Percentiles rank a stretch among this genome's conserved stretches.
Conservation (phyloP, 2,329 filamentous ascomycete species). For the Colletotrichum musae region DNA sequence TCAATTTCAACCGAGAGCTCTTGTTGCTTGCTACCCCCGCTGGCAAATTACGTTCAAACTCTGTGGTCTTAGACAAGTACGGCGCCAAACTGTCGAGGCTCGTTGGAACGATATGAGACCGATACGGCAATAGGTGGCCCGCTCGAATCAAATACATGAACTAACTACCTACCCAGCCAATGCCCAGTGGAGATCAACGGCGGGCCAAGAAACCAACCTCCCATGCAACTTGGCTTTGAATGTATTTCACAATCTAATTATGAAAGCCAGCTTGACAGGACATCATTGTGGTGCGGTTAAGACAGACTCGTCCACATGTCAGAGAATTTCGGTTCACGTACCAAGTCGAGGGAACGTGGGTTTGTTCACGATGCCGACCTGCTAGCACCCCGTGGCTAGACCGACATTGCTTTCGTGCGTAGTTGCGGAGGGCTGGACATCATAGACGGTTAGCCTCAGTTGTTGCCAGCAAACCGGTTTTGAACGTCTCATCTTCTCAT, state of each 20-base stretch:
- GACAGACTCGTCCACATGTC: slow-evolving; percentile 8
- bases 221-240: not conserved
- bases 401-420: slow-evolving; percentile 4
- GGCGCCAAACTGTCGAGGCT: too few species aligned
- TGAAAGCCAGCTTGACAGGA: not conserved
- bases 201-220: not conserved
- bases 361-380: slow-evolving; percentile 5
- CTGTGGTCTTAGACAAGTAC: too few species aligned
- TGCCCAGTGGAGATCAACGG: too few species aligned
- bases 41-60: too few species aligned
- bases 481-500: slow-evolving; percentile 50
- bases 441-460: slow-evolving; percentile 51
- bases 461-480: slow-evolving; percentile 43
- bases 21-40: too few species aligned
- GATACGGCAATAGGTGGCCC: too few species aligned
- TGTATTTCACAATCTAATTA: not conserved
- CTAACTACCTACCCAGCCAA: too few species aligned
- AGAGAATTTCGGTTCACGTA: slow-evolving; percentile 25
- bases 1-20: too few species aligned
- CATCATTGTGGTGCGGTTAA: not conserved
- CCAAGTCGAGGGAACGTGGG: slow-evolving; percentile 11
- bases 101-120: too few species aligned
- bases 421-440: slow-evolving; percentile 35
- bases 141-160: too few species aligned
- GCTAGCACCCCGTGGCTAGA: not conserved